Evolutionary conservation across 352 stramenopile species (phyloP), one percentile per base, ranked within the genome.

Genomic region (Pythium angustatum): DNA sequence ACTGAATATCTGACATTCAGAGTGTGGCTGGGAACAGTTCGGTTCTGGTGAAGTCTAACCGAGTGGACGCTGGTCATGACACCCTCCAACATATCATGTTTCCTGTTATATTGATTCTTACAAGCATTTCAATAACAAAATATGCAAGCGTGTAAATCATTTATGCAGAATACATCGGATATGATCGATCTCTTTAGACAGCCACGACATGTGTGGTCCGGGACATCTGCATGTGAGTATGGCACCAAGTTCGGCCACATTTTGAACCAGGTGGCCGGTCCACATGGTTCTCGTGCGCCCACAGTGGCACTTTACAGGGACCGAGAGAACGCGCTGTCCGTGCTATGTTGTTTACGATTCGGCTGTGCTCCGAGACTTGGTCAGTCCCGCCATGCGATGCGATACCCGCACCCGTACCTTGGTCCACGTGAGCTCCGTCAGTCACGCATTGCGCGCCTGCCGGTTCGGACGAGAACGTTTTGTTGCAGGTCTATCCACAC

Each of bases 281-380:
- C 44, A 51, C 22, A 33, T 51, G 44, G 44, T 51, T 51, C 44
- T 51, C 21, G 21, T 31, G 21, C 44, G 44, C 44, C 44, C 44
- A 51, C 5, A 51, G 44, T 51, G 44, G 44, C 22, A 51, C 44
- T 17, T 5, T 17, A 19, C 36, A 17, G 19, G 17, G 40, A 8
- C 40, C 40, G 10, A 2, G 40, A 17, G 36, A 43, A 5, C 17
- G 40, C 3, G 5, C 11, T 5, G 41, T 49, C 44, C 44, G 8
- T 21, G 44, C 24, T 51, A 33, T 51, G 44, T 5, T 51, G 44
- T 51, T 51, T 51, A 31, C 44, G 21, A n/a, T n/a, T n/a, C n/a
- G n/a, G n/a, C n/a, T n/a, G n/a, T n/a, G n/a, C n/a, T n/a, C n/a
- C n/a, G n/a, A n/a, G n/a, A n/a, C n/a, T n/a, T n/a, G n/a, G n/a